Conservation (phyloP, 805 yeast species). For the Myxozyma sirexii region DNA sequence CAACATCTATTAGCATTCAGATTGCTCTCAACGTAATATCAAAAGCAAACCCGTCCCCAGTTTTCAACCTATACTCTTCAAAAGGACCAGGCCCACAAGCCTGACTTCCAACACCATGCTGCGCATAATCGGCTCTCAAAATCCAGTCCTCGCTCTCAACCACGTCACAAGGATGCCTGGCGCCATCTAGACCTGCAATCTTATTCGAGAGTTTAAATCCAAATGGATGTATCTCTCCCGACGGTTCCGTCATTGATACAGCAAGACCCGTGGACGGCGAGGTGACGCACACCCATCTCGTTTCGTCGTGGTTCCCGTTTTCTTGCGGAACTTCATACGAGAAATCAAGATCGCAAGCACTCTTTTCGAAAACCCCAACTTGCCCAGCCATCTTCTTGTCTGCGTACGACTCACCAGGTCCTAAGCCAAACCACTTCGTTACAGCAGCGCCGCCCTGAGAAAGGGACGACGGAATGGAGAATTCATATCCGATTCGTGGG, state of each 20-base stretch:
- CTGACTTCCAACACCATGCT: constrained; percentile 40
- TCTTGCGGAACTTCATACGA: constrained; percentile 46
- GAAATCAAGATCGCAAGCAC: constrained; percentile 35
- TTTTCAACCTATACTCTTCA: constrained; percentile 27
- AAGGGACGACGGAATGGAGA: constrained; percentile 36
- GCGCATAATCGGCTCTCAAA: constrained; percentile 38
- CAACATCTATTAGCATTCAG: no score
- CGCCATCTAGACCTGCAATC: constrained; percentile 30
- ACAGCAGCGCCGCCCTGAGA: constrained; percentile 7
- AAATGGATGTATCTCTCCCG: constrained; percentile 23
- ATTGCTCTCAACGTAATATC: background rate
- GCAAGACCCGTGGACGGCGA: constrained; percentile 11
- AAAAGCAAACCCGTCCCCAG: constrained; percentile 10
- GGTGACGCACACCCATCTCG: constrained; percentile 39
- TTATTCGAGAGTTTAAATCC: constrained; percentile 27
- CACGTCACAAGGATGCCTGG: constrained; percentile 39
- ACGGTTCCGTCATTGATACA: constrained; percentile 10
- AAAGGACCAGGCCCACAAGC: constrained; percentile 40
- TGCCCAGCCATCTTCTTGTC: constrained; percentile 42
- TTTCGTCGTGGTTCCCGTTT: constrained; percentile 44
- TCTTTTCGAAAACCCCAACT: constrained; percentile 37
- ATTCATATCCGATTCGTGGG: constrained; percentile 46
- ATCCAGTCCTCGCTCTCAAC: constrained; percentile 21
- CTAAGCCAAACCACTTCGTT: constrained; percentile 44
- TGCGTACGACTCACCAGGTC: constrained; percentile 45